Evolutionary conservation across 441 rosid genomes (phyloP), one percentile per base, ranked within the genome.

Genomic region (Raphanus hybrid): DNA sequence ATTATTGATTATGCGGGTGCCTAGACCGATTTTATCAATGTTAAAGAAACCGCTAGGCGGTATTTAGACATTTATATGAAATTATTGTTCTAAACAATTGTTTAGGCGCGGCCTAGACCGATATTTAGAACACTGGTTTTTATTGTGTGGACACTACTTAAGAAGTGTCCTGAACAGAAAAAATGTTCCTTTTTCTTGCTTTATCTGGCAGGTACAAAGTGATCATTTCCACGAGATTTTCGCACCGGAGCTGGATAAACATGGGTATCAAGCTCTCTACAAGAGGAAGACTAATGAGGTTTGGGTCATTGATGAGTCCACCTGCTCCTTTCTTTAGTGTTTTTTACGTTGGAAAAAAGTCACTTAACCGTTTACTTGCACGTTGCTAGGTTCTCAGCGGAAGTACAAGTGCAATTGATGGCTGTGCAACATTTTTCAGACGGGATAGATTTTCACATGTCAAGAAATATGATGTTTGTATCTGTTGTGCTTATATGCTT

Each of bases 381-480:
- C 10, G 64, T 64, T 73, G 76, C 63, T 89, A 96, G 99, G 98
- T 94, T 80, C 93, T 86, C 78, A 83, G 65, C 79, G 99, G 95
- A 79, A 91, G 86, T 78, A 35, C 83, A 35, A 82, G 77, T 75
- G 83, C 84, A 23, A 88, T 92, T 61, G 99, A 96, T 69, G 99
- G 99, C 4, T 92, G 98, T 87, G 99, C 99, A 76, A 96, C 98
- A 10, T 94, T 94, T 85, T 96, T 96, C 69, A 92, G 99, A n/a
- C 86, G 98, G 86, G 98, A 96, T 81, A 94, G 98, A 84, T 96
- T 96, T 84, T 81, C 97, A 16, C 95, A 89, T 84, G 99, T 96
- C 77, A 96, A 94, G 79, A 94, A 96, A 94, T 96, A 96, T 15
- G 98, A 96, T 98, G 98, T 96, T 71, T 72, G 87, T 67, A 73